Percentiles rank a stretch among this genome's conserved stretches.
Conservation (phyloP, 164 flowering plant species). For the Hamamelis virginiana region DNA sequence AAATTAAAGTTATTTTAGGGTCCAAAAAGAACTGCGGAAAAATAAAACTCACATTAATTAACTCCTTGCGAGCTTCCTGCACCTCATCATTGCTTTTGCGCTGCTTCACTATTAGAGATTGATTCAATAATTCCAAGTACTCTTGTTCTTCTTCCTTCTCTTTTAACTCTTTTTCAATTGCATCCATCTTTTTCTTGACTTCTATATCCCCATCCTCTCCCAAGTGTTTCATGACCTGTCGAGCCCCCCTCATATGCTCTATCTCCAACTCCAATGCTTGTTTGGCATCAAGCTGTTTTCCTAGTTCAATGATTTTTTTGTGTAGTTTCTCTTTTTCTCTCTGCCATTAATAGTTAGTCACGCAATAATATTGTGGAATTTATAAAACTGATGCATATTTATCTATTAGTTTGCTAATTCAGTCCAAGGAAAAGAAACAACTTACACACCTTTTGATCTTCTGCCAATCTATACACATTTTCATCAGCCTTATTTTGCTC, state of each 20-base stretch:
- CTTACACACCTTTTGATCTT: constrained; percentile 60
- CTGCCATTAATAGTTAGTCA: constrained; percentile 36
- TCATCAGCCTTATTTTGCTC: constrained; percentile 72
- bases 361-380: background rate
- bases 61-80: constrained; percentile 60
- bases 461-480: constrained; percentile 54
- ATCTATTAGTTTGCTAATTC: background rate
- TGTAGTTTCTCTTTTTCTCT: constrained; percentile 57
- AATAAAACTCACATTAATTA: constrained; percentile 41
- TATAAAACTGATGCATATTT: background rate
- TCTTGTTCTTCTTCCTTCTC: constrained; percentile 63
- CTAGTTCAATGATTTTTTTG: constrained; percentile 44
- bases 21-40: background rate
- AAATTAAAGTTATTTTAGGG: too few relatives aligned
- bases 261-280: constrained; percentile 80
- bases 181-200: constrained; percentile 35
- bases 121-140: constrained; percentile 34
- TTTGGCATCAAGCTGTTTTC: constrained; percentile 63
- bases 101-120: constrained; percentile 54
- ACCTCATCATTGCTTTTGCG: constrained; percentile 63
- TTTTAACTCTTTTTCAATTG: constrained; percentile 34
- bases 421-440: background rate
- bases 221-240: constrained; percentile 66
- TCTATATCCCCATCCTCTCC: constrained; percentile 50
- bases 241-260: constrained; percentile 59